Base-by-base conservation (phyloP, 129 eudicot species). In the Artemisia argyi region DNA sequence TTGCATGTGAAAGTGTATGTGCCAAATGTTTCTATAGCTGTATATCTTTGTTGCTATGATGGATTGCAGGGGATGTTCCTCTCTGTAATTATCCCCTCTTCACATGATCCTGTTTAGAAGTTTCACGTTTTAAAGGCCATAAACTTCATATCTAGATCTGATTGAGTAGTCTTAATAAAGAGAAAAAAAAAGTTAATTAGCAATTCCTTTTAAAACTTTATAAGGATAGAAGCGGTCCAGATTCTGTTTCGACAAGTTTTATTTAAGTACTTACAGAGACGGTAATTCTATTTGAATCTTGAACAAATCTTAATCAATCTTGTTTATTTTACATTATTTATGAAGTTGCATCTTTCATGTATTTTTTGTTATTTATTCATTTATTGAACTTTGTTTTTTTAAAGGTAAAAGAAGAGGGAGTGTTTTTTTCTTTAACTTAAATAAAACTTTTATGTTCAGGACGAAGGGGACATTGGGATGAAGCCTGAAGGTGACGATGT, bases 401-500 rank as follows among this genome's bases (percentile, higher is more conserved):
- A 54, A 53, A 74, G 79, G 28, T 53, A 74, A 28, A 61, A 47
- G 20, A 49, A 50, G 72, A 64, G 72, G 53, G 30, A 22, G 17
- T 26, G 56, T 70, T 11, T 32, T 49, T 52, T 54, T 35, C 1
- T 20, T 8, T 64, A 11, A 48, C 49, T 56, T 50, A 73, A 12
- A 65, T 65, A 61, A 72, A 53, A 19, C 54, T 39, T 73, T 52
- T 11, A 55, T 77, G 66, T 30, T 52, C 73, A 95, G 99, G 99
- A 95, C 74, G 97, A 95, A 72, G 96, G 80, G 66, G 96, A 90
- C 59, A 81, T 79, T 46, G 92, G 81, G 73, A 32, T 78, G 76
- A 96, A 81, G 75, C 84, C 86, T 7, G 96, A 82, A 71, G 84
- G 74, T 78, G 90, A 88, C 72, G 92, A 79, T 58, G 88, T 87